Base-by-base conservation (phyloP, 306 rosid species). In the Phaseolus lunatus region DNA sequence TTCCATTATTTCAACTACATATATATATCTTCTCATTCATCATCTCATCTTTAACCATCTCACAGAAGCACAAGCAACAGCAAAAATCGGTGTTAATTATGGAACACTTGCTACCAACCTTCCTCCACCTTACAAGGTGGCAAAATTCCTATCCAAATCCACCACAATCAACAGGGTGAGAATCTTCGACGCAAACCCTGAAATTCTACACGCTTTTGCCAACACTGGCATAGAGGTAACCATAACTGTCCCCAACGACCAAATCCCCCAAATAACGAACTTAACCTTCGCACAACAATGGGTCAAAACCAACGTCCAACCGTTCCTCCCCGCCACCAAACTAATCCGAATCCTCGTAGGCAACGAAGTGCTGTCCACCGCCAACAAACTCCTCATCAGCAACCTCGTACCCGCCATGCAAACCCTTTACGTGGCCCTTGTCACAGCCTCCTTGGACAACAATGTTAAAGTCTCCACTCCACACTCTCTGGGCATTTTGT, bases 361-460 rank as follows among this genome's bases (percentile, higher is more conserved):
- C 57, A 92, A 92, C 48, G 96, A 92, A 76, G 90, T 92, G 2
- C 53, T 92, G 2, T 83, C 92, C 79, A 92, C 96, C 1, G 85
- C 90, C 1, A 86, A 87, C 83, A 90, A 78, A 52, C 70, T 86
- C 20, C 75, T 92, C 4, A 86, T 88, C 3, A 82, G 77, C 3
- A 82, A 44, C 71, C 88, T 92, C 4, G 96, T 92, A 33, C 97
- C 91, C 8, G 93, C 96, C 53, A 85, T 92, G 91, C 87, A 85
- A 54, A 84, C 83, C 61, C 89, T 87, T 52, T 90, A 90, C 68
- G 16, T 77, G 0, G 96, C 97, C 26, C 96, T 94, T 19, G 78
- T 58, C 11, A 57, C n/a, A 47, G 35, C 70, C 2, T 81, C 87
- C 3, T 59, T 91, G 59, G 87, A 87, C 33, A 54, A 29, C 9